These are phyloP conservation scores for Colletotrichum truncatum DNA, from an alignment of 2,329 filamentous ascomycete genomes.

Conservation along the genomic window DNA sequence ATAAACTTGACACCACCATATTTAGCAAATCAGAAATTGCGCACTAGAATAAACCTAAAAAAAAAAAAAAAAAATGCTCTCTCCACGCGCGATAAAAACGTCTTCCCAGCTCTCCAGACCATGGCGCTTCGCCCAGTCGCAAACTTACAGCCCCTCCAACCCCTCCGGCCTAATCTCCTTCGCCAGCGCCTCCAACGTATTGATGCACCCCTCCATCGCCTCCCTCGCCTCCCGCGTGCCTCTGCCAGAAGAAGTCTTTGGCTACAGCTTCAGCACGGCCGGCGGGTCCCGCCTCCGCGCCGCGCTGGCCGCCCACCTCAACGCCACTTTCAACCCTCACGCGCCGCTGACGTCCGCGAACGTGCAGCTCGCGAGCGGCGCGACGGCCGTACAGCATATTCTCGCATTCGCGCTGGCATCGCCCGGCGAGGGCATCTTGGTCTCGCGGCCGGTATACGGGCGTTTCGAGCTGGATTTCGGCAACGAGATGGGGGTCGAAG, in stretches of 20 bases:
- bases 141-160: conserved; percentile 11
- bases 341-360: conserved; percentile 39
- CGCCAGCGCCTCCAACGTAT: conserved; percentile 10
- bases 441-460: conserved; percentile 54
- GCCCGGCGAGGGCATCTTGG: conserved; percentile 48
- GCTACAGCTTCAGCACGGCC: conserved; percentile 45
- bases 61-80: conserved; percentile 4
- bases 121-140: conserved; percentile 15
- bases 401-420: conserved; percentile 49
- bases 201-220: conserved; percentile 8
- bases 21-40: too few relatives aligned
- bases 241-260: conserved; percentile 37
- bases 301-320: conserved; percentile 47
- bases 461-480: conserved; percentile 59
- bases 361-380: conserved; percentile 44
- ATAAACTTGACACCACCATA: neutral
- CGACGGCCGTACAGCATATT: conserved; percentile 50
- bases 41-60: too few relatives aligned
- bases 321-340: conserved; percentile 45
- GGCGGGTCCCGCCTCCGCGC: conserved; percentile 45
- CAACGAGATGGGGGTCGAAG: conserved; percentile 45
- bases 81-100: conserved; percentile 8
- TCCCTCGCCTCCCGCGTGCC: conserved; percentile 11
- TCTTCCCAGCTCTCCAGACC: conserved; percentile 9
- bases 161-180: conserved; percentile 22